Evolutionary conservation across 2,329 filamentous ascomycete species (phyloP), one percentile per base, ranked within the genome.

Genomic region (Sclerotinia glacialis): DNA sequence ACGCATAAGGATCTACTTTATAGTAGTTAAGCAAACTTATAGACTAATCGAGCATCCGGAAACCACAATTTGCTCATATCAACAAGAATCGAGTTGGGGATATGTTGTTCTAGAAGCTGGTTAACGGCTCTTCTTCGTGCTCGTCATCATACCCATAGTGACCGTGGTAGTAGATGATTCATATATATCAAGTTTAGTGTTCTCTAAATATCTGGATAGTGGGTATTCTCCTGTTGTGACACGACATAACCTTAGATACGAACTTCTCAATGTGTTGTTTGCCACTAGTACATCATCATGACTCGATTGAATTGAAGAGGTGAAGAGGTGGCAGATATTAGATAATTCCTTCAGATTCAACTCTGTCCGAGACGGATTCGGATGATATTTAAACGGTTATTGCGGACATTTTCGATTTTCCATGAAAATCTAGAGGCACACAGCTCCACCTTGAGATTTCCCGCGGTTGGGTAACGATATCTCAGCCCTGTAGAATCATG

Each of bases 341-440:
- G 37, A 40, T 40, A 37, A 14, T 31, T 12, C 31, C 42, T 23
- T 31, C 12, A 59, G 26, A 47, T 47, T 34, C 4, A 34, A 4
- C 42, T 34, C 21, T 26, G 23, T 23, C 28, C 12, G 26, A 34
- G 28, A 31, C 12, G 28, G 26, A 37, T 34, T 46, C n/a, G 42
- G 34, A 34, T 28, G 28, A 54, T 34, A 34, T 12, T 31, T 14
- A 28, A 16, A 9, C 28, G 40, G 56, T 44, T 34, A 21, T 60
- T 60, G n/a, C 56, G 56, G 56, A 60, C 56, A 47, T 60, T 60
- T 28, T 12, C n/a, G 26, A 34, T 34, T 59, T 60, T 47, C 56
- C 56, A 34, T 60, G 42, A n/a, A 60, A 34, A 44, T 60, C 21
- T 47, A 18, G 28, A 47, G 14, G 56, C 14, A 18, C 14, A 18